Evolutionary conservation across 2,329 filamentous ascomycete species (phyloP).

Genomic region (Penicillium sp.): DNA sequence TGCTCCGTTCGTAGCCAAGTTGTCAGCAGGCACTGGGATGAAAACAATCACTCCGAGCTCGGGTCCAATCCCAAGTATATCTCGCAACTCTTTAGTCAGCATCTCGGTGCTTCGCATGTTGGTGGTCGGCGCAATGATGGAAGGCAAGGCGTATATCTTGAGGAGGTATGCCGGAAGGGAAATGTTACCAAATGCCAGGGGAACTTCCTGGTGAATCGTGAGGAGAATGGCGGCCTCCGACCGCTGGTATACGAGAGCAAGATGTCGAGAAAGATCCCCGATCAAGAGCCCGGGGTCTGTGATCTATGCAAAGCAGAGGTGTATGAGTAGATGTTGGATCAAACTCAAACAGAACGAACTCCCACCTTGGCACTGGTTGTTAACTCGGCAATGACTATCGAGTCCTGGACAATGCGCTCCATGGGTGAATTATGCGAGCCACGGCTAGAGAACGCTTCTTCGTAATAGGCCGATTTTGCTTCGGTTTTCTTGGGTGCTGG

Average conservation of each 20-base stretch:
- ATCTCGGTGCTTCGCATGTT: slow-evolving; percentile 83
- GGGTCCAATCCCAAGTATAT: slow-evolving; percentile 68
- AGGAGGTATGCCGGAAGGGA: slow-evolving; percentile 81
- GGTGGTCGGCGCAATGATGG: slow-evolving; percentile 70
- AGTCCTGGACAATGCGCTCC: slow-evolving; percentile 58
- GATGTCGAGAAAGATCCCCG: slow-evolving; percentile 66
- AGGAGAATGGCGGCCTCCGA: slow-evolving; percentile 75
- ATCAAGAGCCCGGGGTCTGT: slow-evolving; percentile 74
- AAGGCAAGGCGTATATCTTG: slow-evolving; percentile 71
- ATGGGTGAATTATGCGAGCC: slow-evolving; percentile 42
- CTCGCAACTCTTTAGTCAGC: slow-evolving; percentile 74
- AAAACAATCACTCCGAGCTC: slow-evolving; percentile 76
- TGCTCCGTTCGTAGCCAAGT: slow-evolving; percentile 70
- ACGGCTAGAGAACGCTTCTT: slow-evolving; percentile 43
- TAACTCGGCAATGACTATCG: slow-evolving; percentile 66
- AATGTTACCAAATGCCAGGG: slow-evolving; percentile 73
- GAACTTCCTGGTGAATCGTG: slow-evolving; percentile 73
- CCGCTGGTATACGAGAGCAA: slow-evolving; percentile 76
- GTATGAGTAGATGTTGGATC: slow-evolving; percentile 6
- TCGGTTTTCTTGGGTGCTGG: slow-evolving; percentile 14
- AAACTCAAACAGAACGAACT: slow-evolving; percentile 11
- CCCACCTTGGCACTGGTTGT: slow-evolving; percentile 67
- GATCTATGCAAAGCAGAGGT: slow-evolving; percentile 45
- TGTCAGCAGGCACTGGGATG: slow-evolving; percentile 69
- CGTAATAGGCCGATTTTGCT: slow-evolving; percentile 36